Base-by-base conservation (phyloP, 1,284 basidiomycete species). In the Irpex rosettiformis region DNA sequence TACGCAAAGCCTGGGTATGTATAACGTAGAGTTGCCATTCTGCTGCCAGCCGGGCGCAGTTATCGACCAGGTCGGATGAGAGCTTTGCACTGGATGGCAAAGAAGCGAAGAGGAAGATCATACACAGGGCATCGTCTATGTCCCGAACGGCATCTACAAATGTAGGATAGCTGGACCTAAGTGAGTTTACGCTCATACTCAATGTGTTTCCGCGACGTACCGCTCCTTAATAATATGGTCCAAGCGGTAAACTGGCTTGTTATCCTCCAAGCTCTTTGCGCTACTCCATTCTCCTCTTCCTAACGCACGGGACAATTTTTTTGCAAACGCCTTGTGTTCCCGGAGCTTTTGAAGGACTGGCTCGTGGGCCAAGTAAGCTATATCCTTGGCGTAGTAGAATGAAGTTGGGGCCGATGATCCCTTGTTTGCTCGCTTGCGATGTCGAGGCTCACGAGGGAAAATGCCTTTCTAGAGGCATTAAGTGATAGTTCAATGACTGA, bases 201-300 rank as follows among this genome's bases (percentile, higher is more conserved):
- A 25, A 42, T 48, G 3, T 52, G 24, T 56, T n/a, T n/a, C n/a
- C n/a, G n/a, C 37, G 3, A 65, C 79, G 68, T 70, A 94, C 93
- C 97, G 82, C 77, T 99, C 96, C 73, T 98, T 99, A 72, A 99
- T 91, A 63, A 99, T 93, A 73, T 99, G 97, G 76, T 99, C 97
- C 66, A 99, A 73, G 53, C 82, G 79, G 70, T 96, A 94, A 28
- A 90, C 82, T 1, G 94, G 94, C 72, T 93, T 97, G 68, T 90
- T 90, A 56, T 96, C 93, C 73, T 99, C 93, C 56, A 99, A 73
- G 66, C 89, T 95, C 77, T 98, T 97, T 16, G 97, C 97, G 61
- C 88, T 88, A 57, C 86, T 91, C 94, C 95, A 98, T 79, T 99
- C 96, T 57, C 91, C 88, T 62, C 96, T 81, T 24, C 96, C 97